phyloP scores from a whole-genome alignment of 2,329 filamentous ascomycete genomes.

The Chrysoporthe puriensis region DNA sequence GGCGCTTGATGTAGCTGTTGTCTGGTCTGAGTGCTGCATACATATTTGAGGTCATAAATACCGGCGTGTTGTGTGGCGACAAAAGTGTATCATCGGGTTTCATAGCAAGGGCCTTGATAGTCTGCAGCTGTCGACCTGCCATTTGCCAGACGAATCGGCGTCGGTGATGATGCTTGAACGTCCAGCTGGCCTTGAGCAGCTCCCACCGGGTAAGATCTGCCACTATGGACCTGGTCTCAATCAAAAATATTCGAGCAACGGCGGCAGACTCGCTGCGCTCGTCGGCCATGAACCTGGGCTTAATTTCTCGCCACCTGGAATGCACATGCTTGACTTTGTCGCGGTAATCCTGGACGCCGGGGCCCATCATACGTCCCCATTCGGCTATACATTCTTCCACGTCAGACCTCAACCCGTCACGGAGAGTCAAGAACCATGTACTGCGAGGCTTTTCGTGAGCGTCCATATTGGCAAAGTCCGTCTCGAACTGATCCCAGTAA shows the following conservation, averaged over 20 bases:
- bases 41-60: conserved; percentile 42
- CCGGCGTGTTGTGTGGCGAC: conserved; percentile 24
- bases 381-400: conserved; percentile 36
- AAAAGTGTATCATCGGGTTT: background rate
- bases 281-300: conserved; percentile 37
- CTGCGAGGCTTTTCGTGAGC: conserved; percentile 18
- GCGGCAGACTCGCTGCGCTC: background rate
- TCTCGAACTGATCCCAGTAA: conserved; percentile 44
- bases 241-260: conserved; percentile 29
- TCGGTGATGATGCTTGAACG: conserved; percentile 46
- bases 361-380: conserved; percentile 38
- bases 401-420: conserved; percentile 33
- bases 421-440: conserved; percentile 17
- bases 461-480: conserved; percentile 35
- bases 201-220: conserved; percentile 47
- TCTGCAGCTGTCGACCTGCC: conserved; percentile 52
- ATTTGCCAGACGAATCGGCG: conserved; percentile 51
- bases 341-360: conserved; percentile 26
- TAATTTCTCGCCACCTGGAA: conserved; percentile 47
- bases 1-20: conserved; percentile 33
- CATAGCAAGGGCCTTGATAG: conserved; percentile 47
- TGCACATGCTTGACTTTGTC: conserved; percentile 42
- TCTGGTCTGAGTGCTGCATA: conserved; percentile 45
- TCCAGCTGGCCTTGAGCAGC: conserved; percentile 54
- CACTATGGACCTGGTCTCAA: conserved; percentile 27